These are phyloP conservation scores for Nemania diffusa DNA, from an alignment of 2,329 filamentous ascomycete species.

Conservation along the genomic window DNA sequence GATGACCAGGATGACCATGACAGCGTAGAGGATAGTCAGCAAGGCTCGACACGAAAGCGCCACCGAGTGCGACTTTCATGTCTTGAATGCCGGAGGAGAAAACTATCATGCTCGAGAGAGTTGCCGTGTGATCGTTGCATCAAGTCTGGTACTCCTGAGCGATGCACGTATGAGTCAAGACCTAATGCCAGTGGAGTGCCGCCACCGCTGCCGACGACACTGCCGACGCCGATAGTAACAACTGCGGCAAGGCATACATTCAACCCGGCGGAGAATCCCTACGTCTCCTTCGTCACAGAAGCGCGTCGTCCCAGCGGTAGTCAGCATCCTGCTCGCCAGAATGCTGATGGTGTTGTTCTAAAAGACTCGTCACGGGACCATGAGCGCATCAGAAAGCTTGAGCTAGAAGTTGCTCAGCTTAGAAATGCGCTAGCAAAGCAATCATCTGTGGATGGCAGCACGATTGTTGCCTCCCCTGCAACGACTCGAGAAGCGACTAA, in stretches of 20 bases:
- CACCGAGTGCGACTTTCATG: conserved; percentile 70
- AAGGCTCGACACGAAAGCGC: conserved; percentile 63
- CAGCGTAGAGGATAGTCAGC: conserved; percentile 42
- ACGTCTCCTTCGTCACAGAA: conserved; percentile 54
- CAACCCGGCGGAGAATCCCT: conserved; percentile 59
- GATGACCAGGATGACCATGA: conserved; percentile 42
- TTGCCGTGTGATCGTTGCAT: conserved; percentile 71
- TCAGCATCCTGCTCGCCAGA: conserved; percentile 52
- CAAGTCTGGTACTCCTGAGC: conserved; percentile 69
- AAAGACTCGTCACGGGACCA: conserved; percentile 61
- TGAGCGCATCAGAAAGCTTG: conserved; percentile 68
- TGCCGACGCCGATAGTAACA: conserved; percentile 37
- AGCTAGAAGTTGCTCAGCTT: conserved; percentile 68
- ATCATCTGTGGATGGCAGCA: conserved; percentile 62
- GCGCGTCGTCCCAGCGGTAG: conserved; percentile 37
- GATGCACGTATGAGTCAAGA: conserved; percentile 67
- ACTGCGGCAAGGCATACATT: conserved; percentile 56
- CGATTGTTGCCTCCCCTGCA: conserved; percentile 58
- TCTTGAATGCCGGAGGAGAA: conserved; percentile 68
- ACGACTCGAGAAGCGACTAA: conserved; percentile 57
- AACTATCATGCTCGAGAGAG: conserved; percentile 70
- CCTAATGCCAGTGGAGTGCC: conserved; percentile 47
- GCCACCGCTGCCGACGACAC: neutral
- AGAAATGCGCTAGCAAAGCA: conserved; percentile 62
- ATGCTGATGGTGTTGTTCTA: conserved; percentile 48